A percentile compares a stretch with the other conserved stretches of the same genome.
Conservation (phyloP, 805 yeast species). For the Teunomyces tritomae region DNA sequence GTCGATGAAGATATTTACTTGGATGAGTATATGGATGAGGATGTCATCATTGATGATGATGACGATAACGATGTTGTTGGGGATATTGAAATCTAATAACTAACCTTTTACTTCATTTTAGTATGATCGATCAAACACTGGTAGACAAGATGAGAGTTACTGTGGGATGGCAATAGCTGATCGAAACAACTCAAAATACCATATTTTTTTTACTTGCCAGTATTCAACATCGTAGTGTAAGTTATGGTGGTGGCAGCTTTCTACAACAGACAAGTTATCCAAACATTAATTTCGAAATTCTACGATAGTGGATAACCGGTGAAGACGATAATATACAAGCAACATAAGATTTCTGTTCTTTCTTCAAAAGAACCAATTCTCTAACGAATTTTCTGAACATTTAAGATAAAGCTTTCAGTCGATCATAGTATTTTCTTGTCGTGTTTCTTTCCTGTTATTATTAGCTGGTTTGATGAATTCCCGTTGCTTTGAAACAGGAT, state of each 20-base stretch:
- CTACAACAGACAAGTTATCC: not conserved
- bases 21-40: constrained; percentile 21
- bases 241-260: not conserved
- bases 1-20: constrained; percentile 22
- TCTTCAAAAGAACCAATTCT: not conserved
- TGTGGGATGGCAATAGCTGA: no score
- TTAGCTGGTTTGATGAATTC: no score
- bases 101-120: not conserved
- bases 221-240: no score
- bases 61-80: constrained; percentile 34
- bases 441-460: no score
- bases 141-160: no score
- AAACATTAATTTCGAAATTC: not conserved
- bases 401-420: not conserved
- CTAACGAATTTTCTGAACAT: not conserved
- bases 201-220: no score
- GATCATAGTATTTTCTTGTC: no score
- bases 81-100: constrained; percentile 32
- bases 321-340: not conserved
- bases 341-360: no score
- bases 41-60: constrained; percentile 9
- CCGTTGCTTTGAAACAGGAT: no score
- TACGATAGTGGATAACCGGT: not conserved
- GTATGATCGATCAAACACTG: no score
- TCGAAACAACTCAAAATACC: no score